Conservation (phyloP, 208 protist species). For the Acanthamoeba sp. region DNA sequence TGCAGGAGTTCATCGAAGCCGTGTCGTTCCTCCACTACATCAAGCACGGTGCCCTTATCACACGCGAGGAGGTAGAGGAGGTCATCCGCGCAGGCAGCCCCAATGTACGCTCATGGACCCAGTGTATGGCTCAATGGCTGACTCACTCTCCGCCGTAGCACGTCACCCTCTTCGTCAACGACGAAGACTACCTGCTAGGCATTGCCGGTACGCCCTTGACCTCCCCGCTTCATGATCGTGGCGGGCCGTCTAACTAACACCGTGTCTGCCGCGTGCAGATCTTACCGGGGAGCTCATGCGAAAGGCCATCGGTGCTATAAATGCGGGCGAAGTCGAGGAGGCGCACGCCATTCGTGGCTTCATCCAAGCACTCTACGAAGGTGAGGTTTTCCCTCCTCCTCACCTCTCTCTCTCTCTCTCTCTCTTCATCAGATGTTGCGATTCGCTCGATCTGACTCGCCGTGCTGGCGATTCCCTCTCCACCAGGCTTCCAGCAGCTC, state of each 20-base stretch:
- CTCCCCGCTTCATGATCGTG: not conserved
- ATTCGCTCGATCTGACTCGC: too few relatives aligned
- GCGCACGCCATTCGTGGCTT: conserved; percentile 62
- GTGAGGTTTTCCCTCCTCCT: not conserved
- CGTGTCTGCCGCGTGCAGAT: conserved; percentile 8
- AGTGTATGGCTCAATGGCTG: not conserved
- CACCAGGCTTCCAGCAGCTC: conserved; percentile 39
- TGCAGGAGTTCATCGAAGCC: conserved; percentile 84
- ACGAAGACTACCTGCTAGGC: conserved; percentile 78
- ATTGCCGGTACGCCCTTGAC: conserved; percentile 30
- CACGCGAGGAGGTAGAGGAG: conserved; percentile 74
- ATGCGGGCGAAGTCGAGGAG: conserved; percentile 26
- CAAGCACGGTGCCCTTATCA: conserved; percentile 65
- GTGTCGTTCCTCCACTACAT: conserved; percentile 78
- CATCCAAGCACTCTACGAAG: conserved; percentile 72
- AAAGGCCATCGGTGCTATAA: conserved; percentile 74
- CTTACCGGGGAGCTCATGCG: conserved; percentile 82
- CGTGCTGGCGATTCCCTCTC: too few relatives aligned
- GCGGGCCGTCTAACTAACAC: not conserved
- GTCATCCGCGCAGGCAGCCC: not conserved
- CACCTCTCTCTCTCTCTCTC: too few relatives aligned
- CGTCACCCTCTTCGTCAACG: conserved; percentile 65
- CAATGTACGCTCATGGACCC: not conserved
- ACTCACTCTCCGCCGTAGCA: not conserved
- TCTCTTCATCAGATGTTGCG: too few relatives aligned